phyloP scores from a whole-genome alignment of 768 basidiomycete species.

The Lentinula raphanica region DNA sequence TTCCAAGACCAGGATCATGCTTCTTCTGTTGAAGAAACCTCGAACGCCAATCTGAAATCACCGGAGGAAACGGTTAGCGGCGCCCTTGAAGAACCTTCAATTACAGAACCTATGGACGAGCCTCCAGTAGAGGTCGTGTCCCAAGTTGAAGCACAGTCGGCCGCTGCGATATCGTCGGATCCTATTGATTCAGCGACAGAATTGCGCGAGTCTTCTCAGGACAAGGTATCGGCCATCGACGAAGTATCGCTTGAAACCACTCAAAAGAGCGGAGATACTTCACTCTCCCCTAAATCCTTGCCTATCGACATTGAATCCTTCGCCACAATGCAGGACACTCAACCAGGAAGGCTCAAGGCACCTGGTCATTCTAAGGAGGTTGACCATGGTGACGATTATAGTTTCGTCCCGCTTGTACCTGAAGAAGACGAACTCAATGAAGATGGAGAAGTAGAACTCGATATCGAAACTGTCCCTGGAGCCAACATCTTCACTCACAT shows the following conservation, averaged over 20 bases:
- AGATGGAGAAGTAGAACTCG: slow-evolving; percentile 14
- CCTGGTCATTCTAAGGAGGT: neutral
- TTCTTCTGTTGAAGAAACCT: neutral
- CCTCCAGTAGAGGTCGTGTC: neutral
- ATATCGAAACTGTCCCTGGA: slow-evolving; percentile 11
- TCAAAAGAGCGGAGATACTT: neutral
- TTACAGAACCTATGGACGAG: neutral
- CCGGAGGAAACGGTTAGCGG: neutral
- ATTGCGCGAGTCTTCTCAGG: neutral
- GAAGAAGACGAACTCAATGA: slow-evolving; percentile 9
- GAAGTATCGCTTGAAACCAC: neutral
- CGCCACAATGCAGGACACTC: neutral
- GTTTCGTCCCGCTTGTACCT: slow-evolving; percentile 6
- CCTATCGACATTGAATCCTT: neutral
- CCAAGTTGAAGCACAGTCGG: neutral
- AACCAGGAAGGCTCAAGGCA: neutral
- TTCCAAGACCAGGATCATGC: neutral
- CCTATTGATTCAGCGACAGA: neutral
- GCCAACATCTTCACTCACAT: slow-evolving; percentile 8
- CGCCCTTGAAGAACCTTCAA: neutral
- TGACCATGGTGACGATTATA: neutral
- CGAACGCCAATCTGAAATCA: neutral
- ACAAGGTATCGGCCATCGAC: neutral
- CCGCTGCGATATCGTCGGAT: neutral
- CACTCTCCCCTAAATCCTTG: neutral